Evolutionary conservation across 257 asterid genomes (phyloP).

Genomic region (Knoxia roxburghii): DNA sequence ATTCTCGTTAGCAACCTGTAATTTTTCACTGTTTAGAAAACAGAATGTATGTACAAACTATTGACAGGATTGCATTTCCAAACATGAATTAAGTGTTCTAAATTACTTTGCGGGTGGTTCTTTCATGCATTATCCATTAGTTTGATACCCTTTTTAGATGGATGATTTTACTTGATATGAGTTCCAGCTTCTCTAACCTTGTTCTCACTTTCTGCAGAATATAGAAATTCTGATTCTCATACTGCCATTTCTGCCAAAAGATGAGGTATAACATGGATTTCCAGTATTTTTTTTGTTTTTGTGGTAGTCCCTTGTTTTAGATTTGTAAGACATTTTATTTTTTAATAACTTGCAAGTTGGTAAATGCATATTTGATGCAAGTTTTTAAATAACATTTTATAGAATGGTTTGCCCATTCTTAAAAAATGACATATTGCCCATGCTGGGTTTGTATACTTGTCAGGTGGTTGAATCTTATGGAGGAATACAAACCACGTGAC

Average conservation of each 20-base stretch:
- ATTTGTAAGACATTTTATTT: background rate
- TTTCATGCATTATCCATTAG: background rate
- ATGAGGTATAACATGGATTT: slow-evolving; percentile 55
- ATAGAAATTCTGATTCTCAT: slow-evolving; percentile 70
- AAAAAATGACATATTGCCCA: too few relatives aligned
- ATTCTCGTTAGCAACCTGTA: background rate
- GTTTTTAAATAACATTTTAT: background rate
- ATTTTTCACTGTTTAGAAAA: background rate
- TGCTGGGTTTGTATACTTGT: background rate
- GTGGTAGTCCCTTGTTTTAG: background rate
- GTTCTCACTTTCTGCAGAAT: slow-evolving; percentile 52
- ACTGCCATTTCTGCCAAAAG: slow-evolving; percentile 78
- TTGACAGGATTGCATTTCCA: background rate
- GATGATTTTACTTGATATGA: background rate
- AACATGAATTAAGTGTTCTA: background rate
- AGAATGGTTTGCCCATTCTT: background rate
- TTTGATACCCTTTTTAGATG: background rate
- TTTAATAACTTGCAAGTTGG: background rate
- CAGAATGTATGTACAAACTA: background rate
- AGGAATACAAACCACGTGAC: too few relatives aligned
- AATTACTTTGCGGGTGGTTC: background rate
- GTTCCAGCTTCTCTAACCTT: slow-evolving; percentile 15
- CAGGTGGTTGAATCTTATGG: background rate
- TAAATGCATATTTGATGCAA: too few relatives aligned
- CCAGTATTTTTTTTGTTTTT: slow-evolving; percentile 14